A percentile compares a stretch with the other conserved stretches of the same genome.
Conservation (phyloP, 306 rosid genomes). For the barrel medic (Medicago truncatula) region MtrunA17r5.0-ANR NC_053043.1:43525001-43525500, state of each 20-base stretch:
- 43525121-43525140: slow-evolving; percentile 55
- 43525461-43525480: slow-evolving; percentile 52
- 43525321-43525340: slow-evolving; percentile 84
- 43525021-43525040: not conserved
- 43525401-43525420: slow-evolving; percentile 45
- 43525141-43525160: slow-evolving; percentile 76
- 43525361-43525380: slow-evolving; percentile 81
- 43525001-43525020: slow-evolving; percentile 1
- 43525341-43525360: slow-evolving; percentile 89
- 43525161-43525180: slow-evolving; percentile 81
- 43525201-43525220: slow-evolving; percentile 60
- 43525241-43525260: slow-evolving; percentile 68
- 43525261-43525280: slow-evolving; percentile 82
- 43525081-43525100: slow-evolving; percentile 25
- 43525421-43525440: slow-evolving; percentile 42
- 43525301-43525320: slow-evolving; percentile 70
- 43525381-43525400: slow-evolving; percentile 46
- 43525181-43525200: slow-evolving; percentile 74
- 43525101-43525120: slow-evolving; percentile 30
- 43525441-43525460: slow-evolving; percentile 46
- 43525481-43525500: slow-evolving; percentile 63
- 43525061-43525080: slow-evolving; percentile 24
- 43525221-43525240: slow-evolving; percentile 63
- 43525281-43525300: slow-evolving; percentile 70
- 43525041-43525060: slow-evolving; percentile 29